Percentiles rank a stretch among this genome's conserved stretches.
Evolutionary conservation across 2,329 filamentous ascomycete species (phyloP).

Genomic region (Fusarium chuoi): DNA sequence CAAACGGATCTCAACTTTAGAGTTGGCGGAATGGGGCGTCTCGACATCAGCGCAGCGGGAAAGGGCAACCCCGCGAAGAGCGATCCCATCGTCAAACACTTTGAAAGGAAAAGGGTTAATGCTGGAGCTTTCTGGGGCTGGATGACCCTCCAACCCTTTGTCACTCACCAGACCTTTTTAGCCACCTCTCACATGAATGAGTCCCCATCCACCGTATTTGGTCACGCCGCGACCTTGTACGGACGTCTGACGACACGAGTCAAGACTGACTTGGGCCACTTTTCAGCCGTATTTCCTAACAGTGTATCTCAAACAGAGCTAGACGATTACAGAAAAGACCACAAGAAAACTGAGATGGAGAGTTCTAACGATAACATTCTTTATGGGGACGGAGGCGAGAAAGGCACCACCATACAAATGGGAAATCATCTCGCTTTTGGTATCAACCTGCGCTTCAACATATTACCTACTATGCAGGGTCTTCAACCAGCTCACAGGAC

Average conservation of each 20-base stretch:
- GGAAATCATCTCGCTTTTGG: not conserved
- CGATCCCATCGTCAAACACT: too few relatives aligned
- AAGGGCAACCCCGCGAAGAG: not conserved
- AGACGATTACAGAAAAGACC: too few relatives aligned
- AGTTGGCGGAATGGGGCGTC: not conserved
- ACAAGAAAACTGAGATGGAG: not conserved
- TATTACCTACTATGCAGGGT: too few relatives aligned
- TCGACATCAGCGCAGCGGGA: too few relatives aligned
- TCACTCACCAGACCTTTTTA: rapidly evolving
- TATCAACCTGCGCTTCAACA: too few relatives aligned
- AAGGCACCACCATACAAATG: not conserved
- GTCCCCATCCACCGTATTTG: rapidly evolving
- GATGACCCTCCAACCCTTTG: not conserved
- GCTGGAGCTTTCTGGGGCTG: not conserved
- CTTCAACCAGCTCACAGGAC: too few relatives aligned
- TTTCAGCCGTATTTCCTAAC: too few relatives aligned
- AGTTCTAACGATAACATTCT: not conserved
- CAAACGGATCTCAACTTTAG: not conserved
- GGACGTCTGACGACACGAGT: not conserved
- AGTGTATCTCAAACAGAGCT: too few relatives aligned
- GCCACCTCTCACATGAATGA: not conserved
- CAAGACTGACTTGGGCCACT: not conserved
- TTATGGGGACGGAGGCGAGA: not conserved
- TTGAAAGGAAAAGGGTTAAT: rapidly evolving
- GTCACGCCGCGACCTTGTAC: not conserved